A percentile compares a stretch with the other conserved stretches of the same genome.
phyloP scores from a whole-genome alignment of 2,329 filamentous ascomycete species.

The Onygena corvina region DNA sequence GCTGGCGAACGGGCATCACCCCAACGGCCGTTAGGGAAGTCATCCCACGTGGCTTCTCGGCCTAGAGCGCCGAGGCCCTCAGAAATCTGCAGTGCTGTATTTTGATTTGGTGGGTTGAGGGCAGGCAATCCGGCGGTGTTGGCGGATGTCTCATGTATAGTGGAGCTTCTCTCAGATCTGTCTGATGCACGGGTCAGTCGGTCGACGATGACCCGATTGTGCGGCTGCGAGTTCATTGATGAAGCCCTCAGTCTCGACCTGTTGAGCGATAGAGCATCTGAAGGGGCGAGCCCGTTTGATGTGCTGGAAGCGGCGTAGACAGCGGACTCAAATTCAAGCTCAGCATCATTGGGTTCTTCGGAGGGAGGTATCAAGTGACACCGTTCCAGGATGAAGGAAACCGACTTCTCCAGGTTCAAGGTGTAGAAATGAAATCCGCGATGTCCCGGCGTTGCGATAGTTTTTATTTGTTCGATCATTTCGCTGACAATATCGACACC shows the following conservation, averaged over 20 bases:
- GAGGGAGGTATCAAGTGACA: constrained; percentile 63
- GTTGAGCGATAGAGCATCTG: constrained; percentile 25
- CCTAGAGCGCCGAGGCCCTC: constrained; percentile 84
- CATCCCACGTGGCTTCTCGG: constrained; percentile 94
- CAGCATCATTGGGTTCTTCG: constrained; percentile 33
- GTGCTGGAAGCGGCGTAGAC: constrained; percentile 25
- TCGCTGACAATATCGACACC: constrained; percentile 60
- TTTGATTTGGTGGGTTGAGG: constrained; percentile 56
- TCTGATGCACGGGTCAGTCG: constrained; percentile 31
- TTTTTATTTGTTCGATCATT: constrained; percentile 66
- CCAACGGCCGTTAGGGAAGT: constrained; percentile 93
- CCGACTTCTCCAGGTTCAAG: constrained; percentile 87
- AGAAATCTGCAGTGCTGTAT: constrained; percentile 81
- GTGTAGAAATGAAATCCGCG: constrained; percentile 96
- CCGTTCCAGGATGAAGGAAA: constrained; percentile 81
- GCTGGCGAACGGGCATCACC: constrained; percentile 86
- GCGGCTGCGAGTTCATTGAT: constrained; percentile 69
- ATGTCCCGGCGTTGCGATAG: constrained; percentile 47
- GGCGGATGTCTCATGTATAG: constrained; percentile 55
- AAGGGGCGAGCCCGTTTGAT: constrained; percentile 19
- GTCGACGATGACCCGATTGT: constrained; percentile 76
- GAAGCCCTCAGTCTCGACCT: constrained; percentile 50
- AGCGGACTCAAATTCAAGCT: constrained; percentile 34
- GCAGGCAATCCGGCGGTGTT: constrained; percentile 64
- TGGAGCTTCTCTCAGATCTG: constrained; percentile 27